Evolutionary conservation across 2,329 filamentous ascomycete species (phyloP), one percentile per base, ranked within the genome.

Genomic region (Fonsecaea monophora): DNA sequence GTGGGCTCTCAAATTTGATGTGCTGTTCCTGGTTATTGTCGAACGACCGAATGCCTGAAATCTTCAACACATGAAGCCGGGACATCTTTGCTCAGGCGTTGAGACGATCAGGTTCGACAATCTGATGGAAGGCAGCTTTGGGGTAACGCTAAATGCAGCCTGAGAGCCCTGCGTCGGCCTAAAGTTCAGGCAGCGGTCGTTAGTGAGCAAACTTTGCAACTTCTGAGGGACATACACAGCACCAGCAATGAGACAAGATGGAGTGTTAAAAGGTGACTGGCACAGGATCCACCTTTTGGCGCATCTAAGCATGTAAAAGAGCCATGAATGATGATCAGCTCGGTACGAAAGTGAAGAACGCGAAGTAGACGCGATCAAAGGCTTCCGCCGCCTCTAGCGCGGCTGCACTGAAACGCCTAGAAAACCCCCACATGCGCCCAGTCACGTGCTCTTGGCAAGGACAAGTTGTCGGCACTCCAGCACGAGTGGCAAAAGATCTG

Each of bases 31-130:
- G 83, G 53, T 85, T 53, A 71, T 91, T 90, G 78, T 90, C 91
- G 78, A 98, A 98, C 65, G 94, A 97, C 73, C 94, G 92, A 72
- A 92, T 84, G 77, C 93, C 94, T 76, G 89, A 82, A 70, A 98
- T 95, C 72, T 90, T 91, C 73, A 97, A 87, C 77, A 94, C 96
- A 76, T 97, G 92, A 74, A 98, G 94, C 78, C 88, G 90, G 72
- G 94, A 73, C 72, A 74, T 74, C 7, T 50, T 67, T 58, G 57
- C 48, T n/a, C 32, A 40, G 54, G 58, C 18, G 45, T 12, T 4
- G 21, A 21, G 45, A 50, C 21, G 13, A 9, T 12, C 18, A 50
- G 12, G 45, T 50, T 25, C n/a, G 58, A 34, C 12, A 37, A 30
- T 21, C 12, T 42, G 55, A 57, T 32, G n/a, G 10, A n/a, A 50